Evolutionary conservation across 2,329 filamentous ascomycete genomes (phyloP).

Genomic region (Trichoderma asperellum): DNA sequence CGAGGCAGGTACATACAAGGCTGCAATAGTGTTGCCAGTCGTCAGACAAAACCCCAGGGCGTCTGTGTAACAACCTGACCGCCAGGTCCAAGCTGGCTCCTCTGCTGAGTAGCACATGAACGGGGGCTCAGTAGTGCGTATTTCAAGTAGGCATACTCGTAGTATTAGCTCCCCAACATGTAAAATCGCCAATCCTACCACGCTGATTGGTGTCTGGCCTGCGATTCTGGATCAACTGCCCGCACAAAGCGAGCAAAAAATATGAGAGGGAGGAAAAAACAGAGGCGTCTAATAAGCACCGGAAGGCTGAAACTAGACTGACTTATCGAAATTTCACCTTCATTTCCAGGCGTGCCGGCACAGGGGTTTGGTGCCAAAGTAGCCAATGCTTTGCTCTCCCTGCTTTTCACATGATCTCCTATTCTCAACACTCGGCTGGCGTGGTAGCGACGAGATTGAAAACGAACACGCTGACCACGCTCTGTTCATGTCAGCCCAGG

Average conservation of each 20-base stretch:
- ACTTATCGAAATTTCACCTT: slow-evolving; percentile 4
- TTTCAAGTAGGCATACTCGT: not conserved
- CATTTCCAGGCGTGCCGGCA: not conserved
- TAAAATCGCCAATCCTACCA: slow-evolving; percentile 11
- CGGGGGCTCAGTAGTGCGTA: not conserved
- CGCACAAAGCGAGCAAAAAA: slow-evolving; percentile 2
- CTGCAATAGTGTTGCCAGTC: slow-evolving; percentile 13
- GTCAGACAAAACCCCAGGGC: slow-evolving; percentile 15
- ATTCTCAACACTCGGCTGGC: slow-evolving; percentile 24
- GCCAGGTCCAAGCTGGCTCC: not conserved
- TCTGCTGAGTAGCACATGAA: not conserved
- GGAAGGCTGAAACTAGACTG: slow-evolving; percentile 21
- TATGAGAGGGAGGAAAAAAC: not conserved
- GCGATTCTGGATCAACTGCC: slow-evolving; percentile 16
- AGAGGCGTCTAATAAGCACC: slow-evolving; percentile 1
- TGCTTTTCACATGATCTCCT: slow-evolving; percentile 21
- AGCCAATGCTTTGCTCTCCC: slow-evolving; percentile 13
- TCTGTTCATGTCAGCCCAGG: slow-evolving; percentile 16
- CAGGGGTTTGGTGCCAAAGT: not conserved
- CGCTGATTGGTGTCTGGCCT: slow-evolving; percentile 11
- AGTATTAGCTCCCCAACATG: slow-evolving; percentile 8
- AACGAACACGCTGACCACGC: slow-evolving; percentile 19
- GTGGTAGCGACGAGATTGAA: slow-evolving; percentile 2
- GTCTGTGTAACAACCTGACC: slow-evolving; percentile 20
- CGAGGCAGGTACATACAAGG: slow-evolving; percentile 19